Percentiles rank a stretch among this genome's conserved stretches.
phyloP scores from a whole-genome alignment of 768 basidiomycete species.

The Auricularia auricula-judae region DNA sequence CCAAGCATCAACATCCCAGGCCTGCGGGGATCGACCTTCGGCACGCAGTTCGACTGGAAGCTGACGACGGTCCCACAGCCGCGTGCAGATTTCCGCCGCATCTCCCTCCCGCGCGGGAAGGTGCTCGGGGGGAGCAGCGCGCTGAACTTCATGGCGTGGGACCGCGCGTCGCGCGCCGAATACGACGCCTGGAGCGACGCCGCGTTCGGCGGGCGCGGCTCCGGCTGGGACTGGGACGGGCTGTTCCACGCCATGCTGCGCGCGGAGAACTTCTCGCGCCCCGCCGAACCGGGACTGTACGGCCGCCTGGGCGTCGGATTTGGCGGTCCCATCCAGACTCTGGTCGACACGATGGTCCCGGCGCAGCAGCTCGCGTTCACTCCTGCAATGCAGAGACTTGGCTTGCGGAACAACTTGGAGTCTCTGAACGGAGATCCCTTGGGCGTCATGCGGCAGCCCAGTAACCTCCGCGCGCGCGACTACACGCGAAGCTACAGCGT shows the following conservation, averaged over 20 bases:
- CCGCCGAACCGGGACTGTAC: too few species aligned
- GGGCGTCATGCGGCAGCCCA: conserved; percentile 1
- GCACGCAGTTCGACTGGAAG: not conserved
- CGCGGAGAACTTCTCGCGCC: too few species aligned
- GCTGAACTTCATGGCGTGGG: conserved; percentile 5
- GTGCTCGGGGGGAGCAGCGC: conserved; percentile 6
- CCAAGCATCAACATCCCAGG: not conserved
- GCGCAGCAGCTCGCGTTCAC: too few species aligned
- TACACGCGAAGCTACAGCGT: conserved; percentile 2
- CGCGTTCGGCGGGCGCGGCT: not conserved
- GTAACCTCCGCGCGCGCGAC: not conserved
- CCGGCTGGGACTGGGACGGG: not conserved
- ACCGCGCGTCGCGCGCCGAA: conserved; percentile 4
- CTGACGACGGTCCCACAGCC: conserved; percentile 5
- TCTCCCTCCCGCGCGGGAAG: conserved; percentile 1
- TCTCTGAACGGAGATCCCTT: conserved; percentile 14
- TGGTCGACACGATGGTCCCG: too few species aligned
- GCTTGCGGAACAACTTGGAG: too few species aligned
- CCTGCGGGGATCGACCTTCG: not conserved
- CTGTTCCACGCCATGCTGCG: too few species aligned
- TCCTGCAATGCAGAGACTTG: too few species aligned
- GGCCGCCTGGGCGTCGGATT: too few species aligned
- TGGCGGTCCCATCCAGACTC: too few species aligned
- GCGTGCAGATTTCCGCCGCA: not conserved
- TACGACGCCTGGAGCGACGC: conserved; percentile 1